Conservation (phyloP, 2,329 filamentous ascomycete genomes). For the Xylaria sp. region DNA sequence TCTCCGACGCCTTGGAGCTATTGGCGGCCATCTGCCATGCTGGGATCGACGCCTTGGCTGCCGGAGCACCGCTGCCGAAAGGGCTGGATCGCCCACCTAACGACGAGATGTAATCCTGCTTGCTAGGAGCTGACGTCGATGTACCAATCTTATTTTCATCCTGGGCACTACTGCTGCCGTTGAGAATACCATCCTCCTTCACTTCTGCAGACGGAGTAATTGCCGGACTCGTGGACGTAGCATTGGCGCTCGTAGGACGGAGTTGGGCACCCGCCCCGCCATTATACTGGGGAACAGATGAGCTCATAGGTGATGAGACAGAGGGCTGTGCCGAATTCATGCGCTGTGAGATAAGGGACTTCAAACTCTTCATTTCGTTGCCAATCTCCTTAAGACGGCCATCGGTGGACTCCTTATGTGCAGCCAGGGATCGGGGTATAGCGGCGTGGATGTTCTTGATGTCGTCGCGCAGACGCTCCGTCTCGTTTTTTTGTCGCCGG, state of each 20-base stretch:
- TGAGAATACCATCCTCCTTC: slow-evolving; percentile 35
- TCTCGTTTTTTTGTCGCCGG: slow-evolving; percentile 83
- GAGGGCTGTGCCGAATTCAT: slow-evolving; percentile 49
- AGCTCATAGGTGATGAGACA: slow-evolving; percentile 10
- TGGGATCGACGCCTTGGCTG: slow-evolving; percentile 71
- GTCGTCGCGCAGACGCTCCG: slow-evolving; percentile 83
- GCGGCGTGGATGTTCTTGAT: slow-evolving; percentile 80
- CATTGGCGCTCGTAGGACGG: slow-evolving; percentile 26
- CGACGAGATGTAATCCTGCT: slow-evolving; percentile 43
- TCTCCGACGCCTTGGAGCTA: slow-evolving; percentile 43
- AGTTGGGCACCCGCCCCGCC: slow-evolving; percentile 26
- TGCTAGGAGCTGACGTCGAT: slow-evolving; percentile 33
- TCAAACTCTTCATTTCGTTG: slow-evolving; percentile 87
- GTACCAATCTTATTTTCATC: slow-evolving; percentile 33
- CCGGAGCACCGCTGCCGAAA: slow-evolving; percentile 55
- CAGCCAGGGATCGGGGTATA: slow-evolving; percentile 87
- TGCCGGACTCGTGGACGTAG: slow-evolving; percentile 26
- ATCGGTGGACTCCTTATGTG: slow-evolving; percentile 85
- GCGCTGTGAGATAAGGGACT: slow-evolving; percentile 76
- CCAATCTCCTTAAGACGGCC: slow-evolving; percentile 82
- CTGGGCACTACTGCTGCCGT: slow-evolving; percentile 28
- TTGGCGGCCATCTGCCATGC: slow-evolving; percentile 79
- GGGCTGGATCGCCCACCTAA: slow-evolving; percentile 51
- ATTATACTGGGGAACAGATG: slow-evolving; percentile 9
- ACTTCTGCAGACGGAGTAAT: slow-evolving; percentile 32